Conservation (phyloP, 176 grass and related monocot species). For the Bothriochloa decipiens region DNA sequence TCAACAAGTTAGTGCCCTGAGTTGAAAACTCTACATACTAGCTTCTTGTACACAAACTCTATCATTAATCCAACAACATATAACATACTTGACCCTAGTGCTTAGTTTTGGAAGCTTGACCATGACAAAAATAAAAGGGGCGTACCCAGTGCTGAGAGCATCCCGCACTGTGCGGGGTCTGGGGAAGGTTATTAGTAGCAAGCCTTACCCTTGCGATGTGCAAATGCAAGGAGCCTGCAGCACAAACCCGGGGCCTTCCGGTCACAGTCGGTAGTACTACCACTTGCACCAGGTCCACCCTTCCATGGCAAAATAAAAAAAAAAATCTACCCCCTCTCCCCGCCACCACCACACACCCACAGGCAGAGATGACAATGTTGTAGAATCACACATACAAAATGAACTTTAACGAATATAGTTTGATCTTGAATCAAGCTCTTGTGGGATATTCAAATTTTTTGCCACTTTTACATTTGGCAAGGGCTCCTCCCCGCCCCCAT, state of each 20-base stretch:
- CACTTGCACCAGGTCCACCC: no score
- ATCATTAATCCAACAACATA: background rate
- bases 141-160: no score
- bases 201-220: no score
- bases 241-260: no score
- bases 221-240: no score
- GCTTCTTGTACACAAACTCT: background rate
- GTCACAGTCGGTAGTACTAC: no score
- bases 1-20: background rate
- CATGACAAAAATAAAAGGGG: background rate
- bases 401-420: background rate
- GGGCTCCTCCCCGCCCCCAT: background rate
- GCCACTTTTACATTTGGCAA: background rate
- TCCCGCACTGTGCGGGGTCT: no score
- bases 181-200: no score
- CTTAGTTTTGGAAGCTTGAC: background rate
- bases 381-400: background rate
- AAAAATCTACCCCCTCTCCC: background rate
- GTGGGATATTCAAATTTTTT: background rate
- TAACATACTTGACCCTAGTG: background rate
- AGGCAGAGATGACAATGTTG: background rate
- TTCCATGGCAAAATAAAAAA: background rate
- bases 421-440: background rate
- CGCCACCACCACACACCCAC: background rate
- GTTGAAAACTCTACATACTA: background rate